Evolutionary conservation across 805 yeast species (phyloP).

Genomic region (Danielia reshetovae): DNA sequence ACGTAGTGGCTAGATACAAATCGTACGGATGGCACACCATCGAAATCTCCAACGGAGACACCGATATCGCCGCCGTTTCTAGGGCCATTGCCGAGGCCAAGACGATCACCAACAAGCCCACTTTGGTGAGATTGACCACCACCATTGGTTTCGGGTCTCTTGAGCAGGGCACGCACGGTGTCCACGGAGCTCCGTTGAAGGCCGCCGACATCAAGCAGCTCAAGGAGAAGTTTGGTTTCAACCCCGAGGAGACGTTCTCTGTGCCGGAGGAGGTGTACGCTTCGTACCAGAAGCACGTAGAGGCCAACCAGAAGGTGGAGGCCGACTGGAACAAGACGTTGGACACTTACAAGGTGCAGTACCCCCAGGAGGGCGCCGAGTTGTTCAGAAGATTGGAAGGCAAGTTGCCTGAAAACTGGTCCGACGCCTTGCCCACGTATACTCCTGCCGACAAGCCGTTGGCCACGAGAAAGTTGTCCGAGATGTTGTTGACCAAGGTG

Average conservation of each 20-base stretch:
- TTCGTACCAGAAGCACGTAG: slow-evolving; percentile 53
- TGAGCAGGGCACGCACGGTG: slow-evolving; percentile 80
- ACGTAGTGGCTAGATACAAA: slow-evolving; percentile 78
- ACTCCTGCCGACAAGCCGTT: slow-evolving; percentile 73
- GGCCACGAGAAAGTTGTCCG: slow-evolving; percentile 94
- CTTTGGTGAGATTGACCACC: slow-evolving; percentile 83
- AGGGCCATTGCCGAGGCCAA: slow-evolving; percentile 80
- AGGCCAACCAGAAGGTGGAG: slow-evolving; percentile 65
- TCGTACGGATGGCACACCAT: slow-evolving; percentile 93
- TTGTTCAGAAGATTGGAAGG: slow-evolving; percentile 71
- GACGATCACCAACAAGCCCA: slow-evolving; percentile 75
- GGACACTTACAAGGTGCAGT: slow-evolving; percentile 58
- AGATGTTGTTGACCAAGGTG: slow-evolving; percentile 64
- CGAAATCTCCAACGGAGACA: slow-evolving; percentile 75
- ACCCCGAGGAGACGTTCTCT: slow-evolving; percentile 74
- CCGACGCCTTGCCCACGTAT: slow-evolving; percentile 70
- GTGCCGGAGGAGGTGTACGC: slow-evolving; percentile 84
- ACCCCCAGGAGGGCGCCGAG: slow-evolving; percentile 77
- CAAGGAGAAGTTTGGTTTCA: slow-evolving; percentile 80
- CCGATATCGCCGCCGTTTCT: slow-evolving; percentile 65
- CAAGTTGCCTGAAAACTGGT: slow-evolving; percentile 83
- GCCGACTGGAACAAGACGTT: slow-evolving; percentile 70
- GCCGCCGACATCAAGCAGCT: slow-evolving; percentile 86
- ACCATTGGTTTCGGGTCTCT: slow-evolving; percentile 93
- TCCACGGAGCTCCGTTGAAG: slow-evolving; percentile 96